phyloP scores from a whole-genome alignment of 2,329 filamentous ascomycete species.

The Basipetospora sp. region DNA sequence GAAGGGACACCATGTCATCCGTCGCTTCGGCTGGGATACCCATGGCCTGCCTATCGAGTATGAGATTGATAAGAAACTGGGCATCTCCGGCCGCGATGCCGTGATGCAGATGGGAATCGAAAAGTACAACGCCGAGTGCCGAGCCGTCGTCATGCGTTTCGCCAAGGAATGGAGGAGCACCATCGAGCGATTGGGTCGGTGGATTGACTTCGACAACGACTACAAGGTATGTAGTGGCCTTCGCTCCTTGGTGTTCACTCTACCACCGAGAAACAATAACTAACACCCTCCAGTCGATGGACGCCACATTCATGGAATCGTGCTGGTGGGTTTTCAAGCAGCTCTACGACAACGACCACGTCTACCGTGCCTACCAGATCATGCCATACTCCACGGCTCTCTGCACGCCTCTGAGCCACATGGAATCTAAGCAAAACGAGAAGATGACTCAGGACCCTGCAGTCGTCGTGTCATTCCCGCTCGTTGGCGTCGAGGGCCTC shows the following conservation, averaged over 20 bases:
- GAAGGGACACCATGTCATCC: slow-evolving; percentile 75
- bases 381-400: slow-evolving; percentile 66
- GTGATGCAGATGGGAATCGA: slow-evolving; percentile 67
- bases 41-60: slow-evolving; percentile 80
- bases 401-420: slow-evolving; percentile 60
- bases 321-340: slow-evolving; percentile 70
- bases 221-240: slow-evolving; percentile 50
- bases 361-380: slow-evolving; percentile 59
- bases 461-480: slow-evolving; percentile 55
- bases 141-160: slow-evolving; percentile 75
- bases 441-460: slow-evolving; percentile 62
- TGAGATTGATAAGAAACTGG: slow-evolving; percentile 82
- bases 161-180: slow-evolving; percentile 66
- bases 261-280: too few species aligned
- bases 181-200: slow-evolving; percentile 55
- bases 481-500: slow-evolving; percentile 46
- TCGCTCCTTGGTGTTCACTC: too few species aligned
- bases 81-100: slow-evolving; percentile 64
- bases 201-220: slow-evolving; percentile 69
- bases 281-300: slow-evolving; percentile 43
- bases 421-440: slow-evolving; percentile 63
- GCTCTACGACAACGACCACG: slow-evolving; percentile 54
- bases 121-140: slow-evolving; percentile 74
- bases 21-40: slow-evolving; percentile 76
- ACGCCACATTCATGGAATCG: slow-evolving; percentile 60